Conservation (phyloP, 208 protist genomes). For the Wallacemonas sp. region DNA sequence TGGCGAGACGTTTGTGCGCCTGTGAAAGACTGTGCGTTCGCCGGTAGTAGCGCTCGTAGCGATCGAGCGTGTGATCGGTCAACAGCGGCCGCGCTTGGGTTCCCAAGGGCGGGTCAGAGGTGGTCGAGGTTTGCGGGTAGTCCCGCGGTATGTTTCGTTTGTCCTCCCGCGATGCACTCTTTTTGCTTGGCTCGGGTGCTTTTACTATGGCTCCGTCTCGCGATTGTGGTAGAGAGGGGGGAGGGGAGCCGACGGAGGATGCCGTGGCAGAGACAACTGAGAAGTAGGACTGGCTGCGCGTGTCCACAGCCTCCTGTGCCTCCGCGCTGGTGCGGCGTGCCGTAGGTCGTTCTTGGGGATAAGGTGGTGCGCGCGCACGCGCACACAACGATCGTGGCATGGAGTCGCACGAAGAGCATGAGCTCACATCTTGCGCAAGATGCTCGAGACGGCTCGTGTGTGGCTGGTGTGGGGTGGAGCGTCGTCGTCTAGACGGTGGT, state of each 20-base stretch:
- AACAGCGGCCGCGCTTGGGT: neutral
- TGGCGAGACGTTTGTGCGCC: neutral
- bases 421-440: neutral
- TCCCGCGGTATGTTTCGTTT: too few species aligned
- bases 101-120: too few species aligned
- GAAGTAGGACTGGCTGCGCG: conserved; percentile 9
- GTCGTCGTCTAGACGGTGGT: neutral
- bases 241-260: too few species aligned
- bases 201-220: too few species aligned
- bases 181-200: too few species aligned
- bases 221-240: too few species aligned
- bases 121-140: too few species aligned
- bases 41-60: conserved; percentile 8
- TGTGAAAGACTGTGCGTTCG: neutral
- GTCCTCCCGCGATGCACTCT: too few species aligned
- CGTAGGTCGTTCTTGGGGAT: neutral
- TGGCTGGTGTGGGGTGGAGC: neutral
- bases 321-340: neutral
- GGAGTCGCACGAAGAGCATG: neutral
- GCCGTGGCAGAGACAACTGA: neutral
- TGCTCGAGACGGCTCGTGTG: conserved; percentile 3
- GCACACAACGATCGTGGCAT: neutral
- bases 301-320: neutral
- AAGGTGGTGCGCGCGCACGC: neutral
- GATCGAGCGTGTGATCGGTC: neutral